Evolutionary conservation across 108 stramenopile genomes (phyloP).

Genomic region (Skeletonema grethae): DNA sequence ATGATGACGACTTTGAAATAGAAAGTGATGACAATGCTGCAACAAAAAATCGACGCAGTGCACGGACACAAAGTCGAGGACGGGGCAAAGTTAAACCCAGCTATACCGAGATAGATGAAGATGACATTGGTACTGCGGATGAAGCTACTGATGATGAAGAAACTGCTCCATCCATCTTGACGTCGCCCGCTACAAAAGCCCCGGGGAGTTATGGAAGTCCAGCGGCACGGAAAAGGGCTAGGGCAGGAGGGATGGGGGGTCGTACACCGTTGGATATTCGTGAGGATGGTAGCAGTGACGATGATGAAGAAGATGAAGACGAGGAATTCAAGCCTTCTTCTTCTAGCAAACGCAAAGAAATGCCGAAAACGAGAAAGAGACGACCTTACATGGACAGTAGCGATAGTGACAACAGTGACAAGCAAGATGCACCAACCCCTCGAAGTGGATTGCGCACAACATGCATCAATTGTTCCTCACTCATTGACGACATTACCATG

Average conservation of each 20-base stretch:
- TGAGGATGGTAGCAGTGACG: conserved; percentile 31
- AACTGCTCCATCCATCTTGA: conserved; percentile 21
- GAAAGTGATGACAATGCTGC: conserved; percentile 36
- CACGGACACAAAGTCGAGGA: not conserved
- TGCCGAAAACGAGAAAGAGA: not conserved
- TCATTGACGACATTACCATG: conserved; percentile 68
- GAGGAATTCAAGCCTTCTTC: conserved; percentile 6
- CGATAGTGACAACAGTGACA: conserved; percentile 16
- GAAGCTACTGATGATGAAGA: conserved; percentile 39
- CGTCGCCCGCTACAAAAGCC: conserved; percentile 29
- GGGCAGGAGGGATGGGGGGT: conserved; percentile 9
- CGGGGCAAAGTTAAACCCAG: conserved; percentile 2
- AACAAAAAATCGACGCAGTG: not conserved
- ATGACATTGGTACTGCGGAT: conserved; percentile 43
- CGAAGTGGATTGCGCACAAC: not conserved
- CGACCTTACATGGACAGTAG: not conserved
- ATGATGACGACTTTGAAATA: conserved; percentile 35
- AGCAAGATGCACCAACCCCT: conserved; percentile 1
- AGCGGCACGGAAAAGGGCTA: conserved; percentile 6
- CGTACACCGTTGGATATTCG: conserved; percentile 47
- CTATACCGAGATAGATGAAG: conserved; percentile 23
- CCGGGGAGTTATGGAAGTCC: conserved; percentile 28
- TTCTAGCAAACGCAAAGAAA: not conserved
- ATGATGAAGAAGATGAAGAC: conserved; percentile 34
- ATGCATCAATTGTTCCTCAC: conserved; percentile 49